A percentile compares a stretch with the other conserved stretches of the same genome.
Evolutionary conservation across 1,139 yeast species (phyloP).

Genomic region (Sugiyamaella neomexicana): DNA sequence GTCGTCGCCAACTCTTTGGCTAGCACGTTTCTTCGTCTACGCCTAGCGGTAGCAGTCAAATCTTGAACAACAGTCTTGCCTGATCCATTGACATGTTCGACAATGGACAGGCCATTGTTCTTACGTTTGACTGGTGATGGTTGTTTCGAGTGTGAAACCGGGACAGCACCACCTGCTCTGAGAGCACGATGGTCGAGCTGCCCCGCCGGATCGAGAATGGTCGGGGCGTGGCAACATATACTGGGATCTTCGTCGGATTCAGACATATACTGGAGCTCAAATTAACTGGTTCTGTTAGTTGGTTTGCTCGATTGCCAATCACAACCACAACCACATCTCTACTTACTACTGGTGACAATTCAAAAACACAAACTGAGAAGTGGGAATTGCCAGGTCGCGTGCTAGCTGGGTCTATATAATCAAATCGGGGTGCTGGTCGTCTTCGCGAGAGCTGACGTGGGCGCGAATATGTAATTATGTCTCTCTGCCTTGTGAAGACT

Average conservation of each 20-base stretch:
- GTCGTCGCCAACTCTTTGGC: background rate
- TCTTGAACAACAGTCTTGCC: background rate
- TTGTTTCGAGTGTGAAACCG: background rate
- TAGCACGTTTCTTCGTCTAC: background rate
- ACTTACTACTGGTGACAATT: too few relatives aligned
- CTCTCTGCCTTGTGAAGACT: background rate
- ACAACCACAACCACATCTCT: too few relatives aligned
- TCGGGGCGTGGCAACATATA: constrained; percentile 25
- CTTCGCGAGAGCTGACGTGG: too few relatives aligned
- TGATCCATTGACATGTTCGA: background rate
- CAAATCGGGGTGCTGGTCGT: too few relatives aligned
- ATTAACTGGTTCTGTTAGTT: background rate
- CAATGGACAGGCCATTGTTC: background rate
- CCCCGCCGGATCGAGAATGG: constrained; percentile 1
- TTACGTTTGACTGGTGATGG: background rate
- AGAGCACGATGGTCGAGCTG: constrained; percentile 6
- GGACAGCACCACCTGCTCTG: constrained; percentile 8
- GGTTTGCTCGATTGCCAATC: too few relatives aligned
- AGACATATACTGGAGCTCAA: constrained; percentile 20
- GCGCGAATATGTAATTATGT: too few relatives aligned
- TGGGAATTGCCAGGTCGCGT: background rate
- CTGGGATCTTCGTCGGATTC: constrained; percentile 27
- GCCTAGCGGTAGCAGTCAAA: background rate
- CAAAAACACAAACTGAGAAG: too few relatives aligned
- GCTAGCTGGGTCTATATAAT: background rate